These are phyloP conservation scores for Rhizopogon vesiculosus DNA, from an alignment of 768 basidiomycete genomes.

Conservation along the genomic window DNA sequence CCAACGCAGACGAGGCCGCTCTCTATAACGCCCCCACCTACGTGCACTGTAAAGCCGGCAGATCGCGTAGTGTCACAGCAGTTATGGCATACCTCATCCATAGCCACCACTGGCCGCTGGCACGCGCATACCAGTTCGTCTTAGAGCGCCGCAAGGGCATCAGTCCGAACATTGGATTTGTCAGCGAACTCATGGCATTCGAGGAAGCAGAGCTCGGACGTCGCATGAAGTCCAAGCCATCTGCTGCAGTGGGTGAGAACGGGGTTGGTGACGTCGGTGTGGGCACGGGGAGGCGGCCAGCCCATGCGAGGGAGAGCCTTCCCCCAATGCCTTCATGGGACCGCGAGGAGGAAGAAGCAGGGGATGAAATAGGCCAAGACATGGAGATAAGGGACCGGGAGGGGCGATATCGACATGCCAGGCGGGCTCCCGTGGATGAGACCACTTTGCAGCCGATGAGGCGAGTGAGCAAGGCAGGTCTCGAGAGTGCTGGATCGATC, in stretches of 20 bases:
- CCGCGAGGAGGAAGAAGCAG: slow-evolving; percentile 4
- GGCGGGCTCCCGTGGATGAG: slow-evolving; percentile 84
- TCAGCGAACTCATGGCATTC: slow-evolving; percentile 94
- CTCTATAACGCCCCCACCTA: slow-evolving; percentile 87
- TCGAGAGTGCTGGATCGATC: slow-evolving; percentile 58
- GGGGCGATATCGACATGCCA: slow-evolving; percentile 84
- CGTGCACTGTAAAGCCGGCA: slow-evolving; percentile 95
- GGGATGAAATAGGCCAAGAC: slow-evolving; percentile 63
- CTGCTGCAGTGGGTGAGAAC: neutral
- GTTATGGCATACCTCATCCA: slow-evolving; percentile 98
- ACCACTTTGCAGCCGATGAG: slow-evolving; percentile 85
- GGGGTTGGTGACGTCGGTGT: slow-evolving; percentile 16
- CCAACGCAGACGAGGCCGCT: slow-evolving; percentile 75
- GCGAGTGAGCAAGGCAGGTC: slow-evolving; percentile 88
- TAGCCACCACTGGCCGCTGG: slow-evolving; percentile 94
- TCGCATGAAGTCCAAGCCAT: slow-evolving; percentile 30
- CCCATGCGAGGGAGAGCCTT: slow-evolving; percentile 71
- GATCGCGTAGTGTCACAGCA: slow-evolving; percentile 92
- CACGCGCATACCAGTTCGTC: slow-evolving; percentile 87
- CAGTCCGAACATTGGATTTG: slow-evolving; percentile 96
- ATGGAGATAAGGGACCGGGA: slow-evolving; percentile 83
- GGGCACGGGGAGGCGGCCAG: slow-evolving; percentile 40
- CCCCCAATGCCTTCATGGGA: slow-evolving; percentile 30
- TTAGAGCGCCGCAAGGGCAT: slow-evolving; percentile 91
- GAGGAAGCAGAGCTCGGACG: slow-evolving; percentile 83